Base-by-base conservation (phyloP, 306 rosid genomes). In the Ammopiptanthus mongolicus region DNA sequence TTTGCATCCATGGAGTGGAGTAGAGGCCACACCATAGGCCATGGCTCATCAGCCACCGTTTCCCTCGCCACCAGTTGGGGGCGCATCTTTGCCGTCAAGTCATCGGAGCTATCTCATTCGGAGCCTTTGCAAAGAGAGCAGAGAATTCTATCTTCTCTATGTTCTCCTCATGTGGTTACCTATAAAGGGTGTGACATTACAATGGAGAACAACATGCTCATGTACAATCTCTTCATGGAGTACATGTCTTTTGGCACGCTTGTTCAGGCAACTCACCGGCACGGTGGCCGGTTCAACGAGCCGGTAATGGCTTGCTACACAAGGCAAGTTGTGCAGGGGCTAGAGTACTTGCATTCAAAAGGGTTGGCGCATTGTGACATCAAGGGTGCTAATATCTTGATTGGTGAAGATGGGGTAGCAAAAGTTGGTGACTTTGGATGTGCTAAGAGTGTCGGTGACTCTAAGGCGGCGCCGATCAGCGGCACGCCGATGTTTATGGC, bases 401-500 rank as follows among this genome's bases (percentile, higher is more conserved):
- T 88, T 3, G 81, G 89, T 14, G 80, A 81, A 56, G 65, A 81
- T 3, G 97, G 97, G 14, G 50, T 44, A 14, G 88, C 81, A 0
- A 92, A 92, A 81, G 76, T 96, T 22, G 89, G 98, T 2, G 99
- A 96, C 78, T 87, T 96, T 8, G 99, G 99, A 22, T 92, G 93
- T 72, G 87, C 98, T 2, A 92, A 80, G 79, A 71, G 83, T 78
- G 84, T 42, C 5, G 2, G 0, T 2, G 70, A 81, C 2, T 6
- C 39, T 1, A 59, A 41, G 3, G 71, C 34, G 1, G 18, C 15
- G 10, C 69, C 63, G 12, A 83, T 86, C 13, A 56, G 88, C 0
- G 97, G 98, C 36, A 92, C 99, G 2, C 99, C 99, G 12, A 77
- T 87, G 91, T 96, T 85, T 34, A 90, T 92, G 98, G 91, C 97